Evolutionary conservation across 2,329 filamentous ascomycete genomes (phyloP).

Genomic region (Aplosporella prunicola): DNA sequence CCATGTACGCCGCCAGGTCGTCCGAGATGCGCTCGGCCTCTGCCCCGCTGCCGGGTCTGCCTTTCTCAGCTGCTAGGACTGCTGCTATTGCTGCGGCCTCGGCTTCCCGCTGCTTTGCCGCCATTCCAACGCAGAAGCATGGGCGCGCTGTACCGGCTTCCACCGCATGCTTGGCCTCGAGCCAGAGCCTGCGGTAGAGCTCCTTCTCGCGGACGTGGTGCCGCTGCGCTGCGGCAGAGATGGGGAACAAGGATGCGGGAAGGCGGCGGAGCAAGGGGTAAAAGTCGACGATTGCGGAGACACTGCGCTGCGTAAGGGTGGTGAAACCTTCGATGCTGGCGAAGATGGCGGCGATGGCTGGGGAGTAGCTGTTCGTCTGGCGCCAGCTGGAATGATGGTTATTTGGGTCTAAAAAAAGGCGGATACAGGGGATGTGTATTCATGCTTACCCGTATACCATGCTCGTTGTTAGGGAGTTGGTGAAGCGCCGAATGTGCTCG

Average conservation of each 20-base stretch:
- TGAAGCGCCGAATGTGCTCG: constrained; percentile 40
- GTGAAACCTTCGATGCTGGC: constrained; percentile 35
- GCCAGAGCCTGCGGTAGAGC: constrained; percentile 18
- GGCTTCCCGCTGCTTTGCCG: constrained; percentile 16
- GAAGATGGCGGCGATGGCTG: constrained; percentile 36
- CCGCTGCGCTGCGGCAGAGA: constrained; percentile 30
- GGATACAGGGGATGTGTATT: neutral
- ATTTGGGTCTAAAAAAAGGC: constrained; percentile 7
- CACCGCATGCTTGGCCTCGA: constrained; percentile 15
- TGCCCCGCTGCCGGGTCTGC: no score
- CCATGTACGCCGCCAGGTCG: constrained; percentile 17
- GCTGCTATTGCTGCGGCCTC: no score
- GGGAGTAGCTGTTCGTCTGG: constrained; percentile 32
- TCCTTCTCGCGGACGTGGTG: constrained; percentile 37
- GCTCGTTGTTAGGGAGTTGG: constrained; percentile 40
- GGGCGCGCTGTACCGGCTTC: constrained; percentile 13
- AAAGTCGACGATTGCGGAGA: constrained; percentile 37
- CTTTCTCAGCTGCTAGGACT: no score
- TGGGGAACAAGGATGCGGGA: constrained; percentile 23
- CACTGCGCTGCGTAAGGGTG: constrained; percentile 32
- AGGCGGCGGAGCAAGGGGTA: constrained; percentile 38
- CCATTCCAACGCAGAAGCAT: constrained; percentile 19
- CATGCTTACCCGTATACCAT: constrained; percentile 40
- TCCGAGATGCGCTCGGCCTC: constrained; percentile 15
- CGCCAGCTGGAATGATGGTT: constrained; percentile 18